phyloP scores from a whole-genome alignment of 192 early-diverging fungal genomes.

The Mortierella alpina region DNA sequence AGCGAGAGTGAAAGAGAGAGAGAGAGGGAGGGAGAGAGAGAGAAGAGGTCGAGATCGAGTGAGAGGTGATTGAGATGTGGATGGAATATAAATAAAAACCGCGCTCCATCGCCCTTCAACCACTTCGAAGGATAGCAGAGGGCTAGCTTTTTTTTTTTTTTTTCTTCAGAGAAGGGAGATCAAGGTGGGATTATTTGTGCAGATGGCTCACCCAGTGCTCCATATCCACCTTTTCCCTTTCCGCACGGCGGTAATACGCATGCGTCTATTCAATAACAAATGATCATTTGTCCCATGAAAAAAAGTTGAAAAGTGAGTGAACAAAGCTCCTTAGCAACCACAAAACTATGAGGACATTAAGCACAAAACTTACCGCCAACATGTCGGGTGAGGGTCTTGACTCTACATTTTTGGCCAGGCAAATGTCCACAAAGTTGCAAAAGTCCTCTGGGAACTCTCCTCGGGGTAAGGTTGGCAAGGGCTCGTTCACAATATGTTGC shows the following conservation, averaged over 20 bases:
- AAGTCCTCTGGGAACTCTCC: conserved; percentile 81
- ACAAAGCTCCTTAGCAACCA: neutral
- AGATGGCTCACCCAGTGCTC: conserved; percentile 65
- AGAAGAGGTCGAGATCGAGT: neutral
- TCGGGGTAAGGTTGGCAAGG: conserved; percentile 80
- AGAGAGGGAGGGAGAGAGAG: neutral
- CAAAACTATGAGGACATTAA: neutral
- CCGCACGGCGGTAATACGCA: conserved; percentile 63
- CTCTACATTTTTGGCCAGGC: conserved; percentile 68
- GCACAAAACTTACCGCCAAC: conserved; percentile 61
- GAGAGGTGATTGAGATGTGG: neutral
- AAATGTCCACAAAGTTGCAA: conserved; percentile 79
- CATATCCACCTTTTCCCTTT: conserved; percentile 71
- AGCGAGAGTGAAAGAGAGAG: neutral
- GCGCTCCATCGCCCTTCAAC: neutral
- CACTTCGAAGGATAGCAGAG: too few relatives aligned
- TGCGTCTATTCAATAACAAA: conserved; percentile 59
- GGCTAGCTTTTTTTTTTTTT: too few relatives aligned
- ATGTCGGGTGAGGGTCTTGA: conserved; percentile 73
- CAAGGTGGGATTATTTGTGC: conserved; percentile 27
- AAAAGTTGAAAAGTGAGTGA: too few relatives aligned
- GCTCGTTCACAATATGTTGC: conserved; percentile 91
- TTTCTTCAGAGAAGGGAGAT: neutral
- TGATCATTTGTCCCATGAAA: too few relatives aligned
- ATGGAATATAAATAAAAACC: neutral